Evolutionary conservation across 805 yeast genomes (phyloP).

Genomic region (Cyberlindnera euphorbiiphila): DNA sequence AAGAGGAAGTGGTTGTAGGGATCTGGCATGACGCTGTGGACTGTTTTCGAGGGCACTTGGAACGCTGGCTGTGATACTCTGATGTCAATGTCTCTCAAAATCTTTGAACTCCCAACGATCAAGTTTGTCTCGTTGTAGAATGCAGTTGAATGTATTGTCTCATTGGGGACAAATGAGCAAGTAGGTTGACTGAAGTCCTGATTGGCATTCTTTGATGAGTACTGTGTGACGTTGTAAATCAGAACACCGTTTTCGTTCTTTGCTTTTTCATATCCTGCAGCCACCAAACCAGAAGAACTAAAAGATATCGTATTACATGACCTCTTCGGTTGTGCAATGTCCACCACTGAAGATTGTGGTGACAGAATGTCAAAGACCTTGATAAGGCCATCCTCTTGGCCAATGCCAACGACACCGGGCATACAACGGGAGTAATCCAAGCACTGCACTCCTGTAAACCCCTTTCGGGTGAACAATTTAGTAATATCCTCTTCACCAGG

Average conservation of each 20-base stretch:
- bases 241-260: constrained; percentile 64
- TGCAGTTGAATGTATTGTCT: constrained; percentile 62
- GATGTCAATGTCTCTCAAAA: constrained; percentile 72
- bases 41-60: constrained; percentile 73
- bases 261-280: constrained; percentile 68
- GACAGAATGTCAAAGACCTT: constrained; percentile 56
- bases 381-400: constrained; percentile 67
- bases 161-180: constrained; percentile 62
- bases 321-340: constrained; percentile 48
- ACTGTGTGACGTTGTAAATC: constrained; percentile 74
- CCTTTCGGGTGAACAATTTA: constrained; percentile 51
- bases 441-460: constrained; percentile 67
- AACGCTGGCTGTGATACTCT: constrained; percentile 60
- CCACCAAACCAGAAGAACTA: constrained; percentile 60
- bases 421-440: constrained; percentile 53
- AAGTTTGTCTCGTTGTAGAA: constrained; percentile 63
- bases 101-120: constrained; percentile 72
- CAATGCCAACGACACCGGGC: constrained; percentile 65
- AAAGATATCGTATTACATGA: constrained; percentile 76
- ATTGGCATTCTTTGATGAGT: constrained; percentile 39
- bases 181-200: constrained; percentile 53
- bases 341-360: constrained; percentile 22
- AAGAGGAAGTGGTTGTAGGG: constrained; percentile 65
- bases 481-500: constrained; percentile 43
- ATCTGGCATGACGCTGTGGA: constrained; percentile 64